Evolutionary conservation across 768 basidiomycete species (phyloP).

Genomic region (Leucosporidium yakuticum): DNA sequence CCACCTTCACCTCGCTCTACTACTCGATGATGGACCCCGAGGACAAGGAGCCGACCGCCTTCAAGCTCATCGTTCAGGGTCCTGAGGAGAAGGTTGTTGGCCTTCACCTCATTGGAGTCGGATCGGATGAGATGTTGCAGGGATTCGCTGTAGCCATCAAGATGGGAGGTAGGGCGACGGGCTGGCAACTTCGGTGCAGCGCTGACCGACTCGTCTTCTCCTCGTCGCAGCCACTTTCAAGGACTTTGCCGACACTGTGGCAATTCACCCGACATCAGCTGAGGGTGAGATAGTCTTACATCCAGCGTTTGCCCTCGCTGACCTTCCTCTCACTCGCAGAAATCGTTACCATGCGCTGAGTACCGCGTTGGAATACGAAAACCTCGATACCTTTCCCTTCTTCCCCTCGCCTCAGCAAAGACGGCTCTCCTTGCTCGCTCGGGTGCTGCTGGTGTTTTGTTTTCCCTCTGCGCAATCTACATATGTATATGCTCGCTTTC

Average conservation of each 20-base stretch:
- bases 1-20: slow-evolving; percentile 55
- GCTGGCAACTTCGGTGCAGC: background rate
- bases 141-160: slow-evolving; percentile 96
- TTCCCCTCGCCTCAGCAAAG: too few relatives aligned
- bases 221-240: slow-evolving; percentile 58
- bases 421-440: too few relatives aligned
- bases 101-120: slow-evolving; percentile 81
- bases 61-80: slow-evolving; percentile 82
- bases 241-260: slow-evolving; percentile 80
- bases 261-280: slow-evolving; percentile 63
- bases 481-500: too few relatives aligned
- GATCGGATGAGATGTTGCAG: slow-evolving; percentile 91
- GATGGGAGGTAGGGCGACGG: slow-evolving; percentile 62
- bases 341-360: slow-evolving; percentile 27
- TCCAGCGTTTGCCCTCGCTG: too few relatives aligned
- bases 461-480: too few relatives aligned
- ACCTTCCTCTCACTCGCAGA: background rate
- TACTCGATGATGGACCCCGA: slow-evolving; percentile 79
- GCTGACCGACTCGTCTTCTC: background rate
- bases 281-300: slow-evolving; percentile 3
- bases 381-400: too few relatives aligned
- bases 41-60: slow-evolving; percentile 88
- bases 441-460: too few relatives aligned
- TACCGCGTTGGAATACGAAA: too few relatives aligned
- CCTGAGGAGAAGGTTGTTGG: slow-evolving; percentile 94